A percentile compares a stretch with the other conserved stretches of the same genome.
Conservation (phyloP, 148 eudicot genomes). For the Persicaria tinctoria region DNA sequence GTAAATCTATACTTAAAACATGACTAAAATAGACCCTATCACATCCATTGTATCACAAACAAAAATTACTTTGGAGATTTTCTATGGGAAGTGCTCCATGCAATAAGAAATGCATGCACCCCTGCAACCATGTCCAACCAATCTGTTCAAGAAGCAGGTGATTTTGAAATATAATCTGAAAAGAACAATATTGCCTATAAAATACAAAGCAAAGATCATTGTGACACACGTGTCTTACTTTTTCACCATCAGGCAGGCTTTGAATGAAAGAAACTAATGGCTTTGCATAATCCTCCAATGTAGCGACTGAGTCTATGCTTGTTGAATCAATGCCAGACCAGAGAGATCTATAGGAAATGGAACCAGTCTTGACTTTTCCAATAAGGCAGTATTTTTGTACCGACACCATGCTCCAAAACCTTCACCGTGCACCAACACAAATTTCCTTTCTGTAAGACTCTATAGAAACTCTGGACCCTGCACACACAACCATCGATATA, state of each 20-base stretch:
- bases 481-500: constrained; percentile 16
- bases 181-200: constrained; percentile 5
- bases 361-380: constrained; percentile 72
- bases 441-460: constrained; percentile 47
- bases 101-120: constrained; percentile 83
- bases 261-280: no score
- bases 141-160: neutral
- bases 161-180: constrained; percentile 40
- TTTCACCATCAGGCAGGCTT: no score
- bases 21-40: no score
- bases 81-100: constrained; percentile 59
- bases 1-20: no score
- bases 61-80: constrained; percentile 74
- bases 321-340: constrained; percentile 25
- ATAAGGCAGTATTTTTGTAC: constrained; percentile 81
- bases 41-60: constrained; percentile 82
- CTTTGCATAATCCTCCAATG: no score
- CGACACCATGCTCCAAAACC: constrained; percentile 99
- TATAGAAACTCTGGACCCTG: constrained; percentile 45
- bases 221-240: constrained; percentile 16
- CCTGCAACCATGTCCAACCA: constrained; percentile 91
- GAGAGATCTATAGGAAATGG: constrained; percentile 74
- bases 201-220: constrained; percentile 24
- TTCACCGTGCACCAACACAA: constrained; percentile 80
- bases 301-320: no score